Base-by-base conservation (phyloP, 148 eudicot genomes). In the Gaultheria prostrata region DNA sequence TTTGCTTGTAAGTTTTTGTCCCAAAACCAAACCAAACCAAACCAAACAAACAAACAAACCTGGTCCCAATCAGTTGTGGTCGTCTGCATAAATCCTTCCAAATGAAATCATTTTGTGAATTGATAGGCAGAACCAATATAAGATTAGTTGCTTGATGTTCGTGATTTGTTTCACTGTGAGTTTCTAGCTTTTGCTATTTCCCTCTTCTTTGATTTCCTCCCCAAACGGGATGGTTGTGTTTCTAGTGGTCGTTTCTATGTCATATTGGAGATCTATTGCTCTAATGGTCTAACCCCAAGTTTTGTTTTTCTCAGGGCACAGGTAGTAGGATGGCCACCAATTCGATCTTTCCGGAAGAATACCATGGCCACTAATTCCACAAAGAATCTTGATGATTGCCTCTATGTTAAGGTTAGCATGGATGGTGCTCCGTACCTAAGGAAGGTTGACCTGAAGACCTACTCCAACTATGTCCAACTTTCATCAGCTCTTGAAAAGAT, bases 241-340 rank as follows among this genome's bases (percentile, higher is more conserved):
- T 48, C 49, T 46, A 46, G 26, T 21, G 26, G 69, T 57, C 15
- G 30, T 4, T n/a, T 59, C 49, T n/a, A 21, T 61, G 35, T 61
- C 10, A 46, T 80, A 45, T 80, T 51, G 53, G 17, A 43, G 15
- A 61, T 80, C 54, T n/a, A 11, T n/a, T 35, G 1, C 74, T 80
- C 56, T 24, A 69, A 79, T 39, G 43, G 4, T 39, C 43, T 26
- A 69, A 79, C 70, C 73, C 20, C 67, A 54, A 49, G 8, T 12
- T 20, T 78, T 86, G 46, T 39, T 26, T 71, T 56, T 61, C 70
- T 85, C 93, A 94, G 98, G 87, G 90, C 93, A 80, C 95, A 94
- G 65, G 98, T 94, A 76, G 94, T 92, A 51, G 98, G 98, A 85
- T 94, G 98, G 98, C 98, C 98, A 82, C 98, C 98, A 86, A 88